Evolutionary conservation across 441 rosid genomes (phyloP), one percentile per base, ranked within the genome.

Genomic region (Erodium texanum): DNA sequence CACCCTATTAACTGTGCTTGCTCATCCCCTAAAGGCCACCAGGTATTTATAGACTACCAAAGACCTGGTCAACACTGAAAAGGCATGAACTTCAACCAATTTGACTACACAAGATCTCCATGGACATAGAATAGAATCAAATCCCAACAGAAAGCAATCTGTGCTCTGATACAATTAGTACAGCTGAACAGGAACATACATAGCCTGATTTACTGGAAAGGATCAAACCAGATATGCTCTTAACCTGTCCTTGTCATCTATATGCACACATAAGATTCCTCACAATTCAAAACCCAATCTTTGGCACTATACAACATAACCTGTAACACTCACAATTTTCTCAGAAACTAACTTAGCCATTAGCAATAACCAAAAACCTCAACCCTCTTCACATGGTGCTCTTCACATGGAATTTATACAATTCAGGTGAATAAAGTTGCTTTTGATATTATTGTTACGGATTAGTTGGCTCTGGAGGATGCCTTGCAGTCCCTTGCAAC

Each of bases 381-480:
- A 34, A 34, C 38, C 38, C 38, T 34, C 38, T 10, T 34, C 8
- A 34, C 38, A 34, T 34, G 38, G 38, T 34, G 38, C 8, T 34
- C 38, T 34, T 34, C 38, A 34, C 38, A 34, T 34, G 38, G 38
- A 34, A 34, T 19, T 8, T n/a, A 32, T 50, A 58, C 56, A 38
- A 62, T 74, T 69, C 68, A 90, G 98, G 87, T 89, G 82, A 87
- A 83, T 83, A 90, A 93, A 80, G 96, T 88, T 15, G 94, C 97
- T 7, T 89, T 89, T 61, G 91, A 85, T 73, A 86, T 90, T 64
- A 86, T 90, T 64, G 96, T 87, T 70, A 76, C 86, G 61, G 97
- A 58, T 81, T 93, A 76, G 87, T 94, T 18, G 97, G 98, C 15
- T 90, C 92, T 0, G 91, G 91, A 93, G 41, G 94, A 93, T 71